Base-by-base conservation (phyloP, 352 stramenopile genomes). In the Pythium dissimile region DNA sequence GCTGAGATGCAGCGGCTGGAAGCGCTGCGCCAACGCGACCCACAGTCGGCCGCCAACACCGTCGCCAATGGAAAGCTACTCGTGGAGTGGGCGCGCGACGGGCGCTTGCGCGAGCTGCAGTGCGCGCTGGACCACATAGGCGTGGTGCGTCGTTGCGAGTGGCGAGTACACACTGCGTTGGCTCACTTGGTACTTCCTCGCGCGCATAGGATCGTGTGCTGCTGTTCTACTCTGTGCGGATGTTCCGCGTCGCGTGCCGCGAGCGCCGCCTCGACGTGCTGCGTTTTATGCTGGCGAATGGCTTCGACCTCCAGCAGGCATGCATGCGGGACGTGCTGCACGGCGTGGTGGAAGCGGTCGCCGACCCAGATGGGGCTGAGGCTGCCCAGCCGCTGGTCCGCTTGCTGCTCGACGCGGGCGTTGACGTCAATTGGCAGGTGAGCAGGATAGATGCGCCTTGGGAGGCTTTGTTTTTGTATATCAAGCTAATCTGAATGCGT, bases 391-490 rank as follows among this genome's bases (percentile, higher is more conserved):
- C 78, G 13, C 55, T 88, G 5, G 42, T 88, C 32, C 73, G 77
- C 12, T 86, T 88, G 26, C 61, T 91, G 2, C 44, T 92, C 18
- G 66, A 89, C 37, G 65, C 69, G 30, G 76, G 80, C 8, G 66
- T 87, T 15, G 71, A 90, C 23, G 74, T 90, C 54, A 92, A 90
- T 59, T 86, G 75, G 73, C 82, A 92, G 72, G 74, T 84, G 34
- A 4, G 18, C 9, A 16, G 3, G 35, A 21, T 6, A 16, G 16
- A 20, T 26, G 38, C 12, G 3, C n/a, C 1, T 44, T 1, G 27
- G 43, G 26, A 11, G 43, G 12, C 12, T n/a, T 16, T 41, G 34
- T 41, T 16, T 41, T 41, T 7, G 34, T 16, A 12, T 16, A 41
- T 4, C 12, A 8, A 41, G 34, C 16, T 16, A 15, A 7, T 6